Evolutionary conservation across 140 eudicot species (phyloP).

Genomic region (Oenanthe javanica): DNA sequence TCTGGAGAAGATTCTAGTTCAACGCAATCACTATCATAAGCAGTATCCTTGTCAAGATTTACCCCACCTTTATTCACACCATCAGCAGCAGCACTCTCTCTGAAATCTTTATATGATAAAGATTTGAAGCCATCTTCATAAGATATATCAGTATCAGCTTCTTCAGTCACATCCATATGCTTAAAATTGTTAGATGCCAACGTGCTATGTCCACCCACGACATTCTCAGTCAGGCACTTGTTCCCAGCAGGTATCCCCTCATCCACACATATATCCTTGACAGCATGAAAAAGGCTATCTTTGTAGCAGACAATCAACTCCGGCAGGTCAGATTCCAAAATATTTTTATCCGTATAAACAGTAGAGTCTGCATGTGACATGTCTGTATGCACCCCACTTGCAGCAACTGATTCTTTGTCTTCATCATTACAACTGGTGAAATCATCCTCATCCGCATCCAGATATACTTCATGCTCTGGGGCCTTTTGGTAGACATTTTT

Average conservation of each 20-base stretch:
- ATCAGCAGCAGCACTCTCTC: slow-evolving; percentile 13
- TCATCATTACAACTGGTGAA: slow-evolving; percentile 12
- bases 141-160: slow-evolving; percentile 18
- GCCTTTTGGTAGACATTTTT: slow-evolving; percentile 23
- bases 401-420: slow-evolving; percentile 22
- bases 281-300: slow-evolving; percentile 33
- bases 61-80: slow-evolving; percentile 25
- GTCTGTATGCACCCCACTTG: slow-evolving; percentile 12
- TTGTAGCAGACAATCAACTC: slow-evolving; percentile 59
- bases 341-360: slow-evolving; percentile 44
- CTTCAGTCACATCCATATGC: neutral
- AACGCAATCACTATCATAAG: neutral
- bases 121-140: slow-evolving; percentile 23
- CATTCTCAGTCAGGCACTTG: slow-evolving; percentile 17
- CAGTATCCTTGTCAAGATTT: slow-evolving; percentile 13
- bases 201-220: slow-evolving; percentile 16
- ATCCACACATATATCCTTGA: slow-evolving; percentile 73
- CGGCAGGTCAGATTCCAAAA: slow-evolving; percentile 52
- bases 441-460: slow-evolving; percentile 13
- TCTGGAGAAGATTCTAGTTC: slow-evolving; percentile 1
- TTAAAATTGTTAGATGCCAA: neutral
- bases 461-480: slow-evolving; percentile 29
- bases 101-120: slow-evolving; percentile 16
- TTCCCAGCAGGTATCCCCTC: slow-evolving; percentile 43
- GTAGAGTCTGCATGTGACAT: slow-evolving; percentile 27